Evolutionary conservation across 768 basidiomycete species (phyloP).

Genomic region (Leccinum sublutescens): DNA sequence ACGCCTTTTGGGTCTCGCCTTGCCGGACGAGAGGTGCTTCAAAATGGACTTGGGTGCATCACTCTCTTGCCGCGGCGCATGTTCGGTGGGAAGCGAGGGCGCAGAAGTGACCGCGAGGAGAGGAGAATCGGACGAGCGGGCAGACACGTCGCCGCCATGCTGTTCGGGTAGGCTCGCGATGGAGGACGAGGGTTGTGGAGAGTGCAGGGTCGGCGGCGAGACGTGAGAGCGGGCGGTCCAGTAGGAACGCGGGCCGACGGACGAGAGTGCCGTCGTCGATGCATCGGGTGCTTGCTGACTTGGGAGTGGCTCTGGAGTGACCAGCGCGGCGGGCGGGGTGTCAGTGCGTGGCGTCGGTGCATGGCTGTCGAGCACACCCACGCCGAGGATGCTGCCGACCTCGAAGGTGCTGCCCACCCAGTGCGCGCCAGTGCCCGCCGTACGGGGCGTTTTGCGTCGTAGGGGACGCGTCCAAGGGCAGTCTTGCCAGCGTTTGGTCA

Average conservation of each 20-base stretch:
- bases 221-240: constrained; percentile 21
- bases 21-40: constrained; percentile 16
- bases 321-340: not conserved
- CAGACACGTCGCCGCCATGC: constrained; percentile 9
- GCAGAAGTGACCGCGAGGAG: constrained; percentile 17
- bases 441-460: constrained; percentile 23
- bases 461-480: constrained; percentile 62
- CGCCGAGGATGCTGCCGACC: constrained; percentile 71
- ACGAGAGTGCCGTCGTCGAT: constrained; percentile 22
- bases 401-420: constrained; percentile 81
- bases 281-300: constrained; percentile 10
- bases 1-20: constrained; percentile 8
- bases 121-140: constrained; percentile 25
- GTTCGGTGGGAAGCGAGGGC: constrained; percentile 10
- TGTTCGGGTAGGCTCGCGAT: constrained; percentile 14
- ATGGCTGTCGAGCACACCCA: constrained; percentile 48
- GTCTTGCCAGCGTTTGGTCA: constrained; percentile 59
- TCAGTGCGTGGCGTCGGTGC: constrained; percentile 4
- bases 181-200: constrained; percentile 14
- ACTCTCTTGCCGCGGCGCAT: constrained; percentile 4
- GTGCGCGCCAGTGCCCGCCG: constrained; percentile 20
- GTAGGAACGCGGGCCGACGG: constrained; percentile 22
- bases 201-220: constrained; percentile 13
- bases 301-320: constrained; percentile 1
- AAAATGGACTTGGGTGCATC: constrained; percentile 24